Percentiles rank a stretch among this genome's conserved stretches.
Conservation (phyloP, 1,284 basidiomycete genomes). For the Ceratobasidium sp. region DNA sequence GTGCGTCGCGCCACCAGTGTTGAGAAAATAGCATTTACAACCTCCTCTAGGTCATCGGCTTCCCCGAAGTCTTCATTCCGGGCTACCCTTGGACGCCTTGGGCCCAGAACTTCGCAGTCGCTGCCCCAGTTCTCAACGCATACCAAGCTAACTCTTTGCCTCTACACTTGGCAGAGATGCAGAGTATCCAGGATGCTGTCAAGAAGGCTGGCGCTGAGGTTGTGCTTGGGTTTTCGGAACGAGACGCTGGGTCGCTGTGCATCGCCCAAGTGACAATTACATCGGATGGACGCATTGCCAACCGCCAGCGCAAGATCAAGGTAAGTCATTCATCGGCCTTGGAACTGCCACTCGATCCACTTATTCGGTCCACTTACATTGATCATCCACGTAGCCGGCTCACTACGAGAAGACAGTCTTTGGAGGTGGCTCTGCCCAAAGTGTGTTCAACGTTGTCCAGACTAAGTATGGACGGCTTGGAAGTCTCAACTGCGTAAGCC, state of each 20-base stretch:
- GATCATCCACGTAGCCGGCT: neutral
- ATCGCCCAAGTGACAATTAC: constrained; percentile 55
- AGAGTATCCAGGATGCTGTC: constrained; percentile 53
- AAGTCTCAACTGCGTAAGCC: constrained; percentile 51
- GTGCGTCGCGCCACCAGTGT: constrained; percentile 54
- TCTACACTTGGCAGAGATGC: constrained; percentile 55
- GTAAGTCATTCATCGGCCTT: constrained; percentile 25
- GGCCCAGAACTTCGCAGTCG: constrained; percentile 53
- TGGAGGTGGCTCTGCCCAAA: constrained; percentile 51
- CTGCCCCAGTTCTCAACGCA: constrained; percentile 49
- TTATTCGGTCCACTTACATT: too few species aligned
- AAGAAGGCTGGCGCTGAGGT: constrained; percentile 53
- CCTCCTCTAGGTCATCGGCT: neutral
- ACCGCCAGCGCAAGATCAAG: constrained; percentile 56
- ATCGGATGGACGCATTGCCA: constrained; percentile 53
- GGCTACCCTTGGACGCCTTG: constrained; percentile 56
- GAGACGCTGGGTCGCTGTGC: constrained; percentile 53
- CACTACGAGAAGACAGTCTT: constrained; percentile 52
- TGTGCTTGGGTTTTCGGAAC: constrained; percentile 55
- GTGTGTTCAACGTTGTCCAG: constrained; percentile 26
- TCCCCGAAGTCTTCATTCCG: constrained; percentile 42
- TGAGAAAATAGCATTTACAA: constrained; percentile 48
- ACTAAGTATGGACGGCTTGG: constrained; percentile 54
- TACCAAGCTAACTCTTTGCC: constrained; percentile 54
- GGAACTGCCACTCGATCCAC: neutral